Evolutionary conservation across 2,329 filamentous ascomycete species (phyloP).

Genomic region (Arthroderma sp.): DNA sequence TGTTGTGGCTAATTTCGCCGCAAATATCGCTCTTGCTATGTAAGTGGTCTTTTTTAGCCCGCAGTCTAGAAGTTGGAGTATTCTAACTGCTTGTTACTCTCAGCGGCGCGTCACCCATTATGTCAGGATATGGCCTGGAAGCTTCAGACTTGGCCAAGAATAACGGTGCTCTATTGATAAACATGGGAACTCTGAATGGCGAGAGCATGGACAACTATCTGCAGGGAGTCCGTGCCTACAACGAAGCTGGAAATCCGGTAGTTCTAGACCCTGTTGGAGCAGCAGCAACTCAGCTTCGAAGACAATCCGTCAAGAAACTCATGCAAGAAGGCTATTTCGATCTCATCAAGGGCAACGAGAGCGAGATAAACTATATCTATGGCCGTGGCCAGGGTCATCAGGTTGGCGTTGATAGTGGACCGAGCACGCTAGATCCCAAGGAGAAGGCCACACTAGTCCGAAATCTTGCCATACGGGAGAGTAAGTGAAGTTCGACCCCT

Average conservation of each 20-base stretch:
- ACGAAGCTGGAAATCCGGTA: constrained; percentile 59
- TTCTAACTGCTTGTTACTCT: not conserved
- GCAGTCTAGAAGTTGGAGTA: not conserved
- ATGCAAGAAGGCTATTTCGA: constrained; percentile 65
- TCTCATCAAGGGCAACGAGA: constrained; percentile 88
- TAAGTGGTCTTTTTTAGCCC: constrained; percentile 17
- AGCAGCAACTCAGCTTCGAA: constrained; percentile 65
- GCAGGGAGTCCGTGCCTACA: constrained; percentile 69
- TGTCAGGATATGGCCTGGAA: constrained; percentile 79
- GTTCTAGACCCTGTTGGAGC: constrained; percentile 85
- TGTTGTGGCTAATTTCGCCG: constrained; percentile 89
- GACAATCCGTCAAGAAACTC: constrained; percentile 57
- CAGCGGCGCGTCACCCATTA: constrained; percentile 75
- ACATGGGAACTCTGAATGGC: constrained; percentile 84
- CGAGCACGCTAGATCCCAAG: constrained; percentile 40
- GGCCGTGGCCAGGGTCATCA: constrained; percentile 51
- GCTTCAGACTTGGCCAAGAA: constrained; percentile 66
- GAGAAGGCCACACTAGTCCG: constrained; percentile 54
- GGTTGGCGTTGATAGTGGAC: constrained; percentile 69
- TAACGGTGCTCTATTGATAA: constrained; percentile 70
- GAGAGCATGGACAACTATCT: constrained; percentile 61
- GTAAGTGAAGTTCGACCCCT: constrained; percentile 21
- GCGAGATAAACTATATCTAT: constrained; percentile 65
- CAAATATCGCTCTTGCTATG: constrained; percentile 74
- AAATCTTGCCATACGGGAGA: constrained; percentile 54